phyloP scores from a whole-genome alignment of 371 early-diverging fungal genomes.

The Syncephalastrum sp. region DNA sequence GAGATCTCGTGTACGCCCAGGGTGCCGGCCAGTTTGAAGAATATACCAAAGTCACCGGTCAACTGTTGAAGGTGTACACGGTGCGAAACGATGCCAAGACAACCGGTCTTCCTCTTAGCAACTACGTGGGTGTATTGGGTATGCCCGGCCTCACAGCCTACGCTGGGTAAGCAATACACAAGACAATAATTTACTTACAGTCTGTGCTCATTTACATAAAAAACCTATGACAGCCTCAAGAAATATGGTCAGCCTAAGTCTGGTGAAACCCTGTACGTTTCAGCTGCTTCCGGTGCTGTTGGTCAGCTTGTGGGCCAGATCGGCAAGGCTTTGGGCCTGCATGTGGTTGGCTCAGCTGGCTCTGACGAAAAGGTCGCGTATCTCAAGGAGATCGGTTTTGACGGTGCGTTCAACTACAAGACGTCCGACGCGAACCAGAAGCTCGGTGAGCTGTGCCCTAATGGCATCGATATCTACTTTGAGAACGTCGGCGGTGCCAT shows the following conservation, averaged over 20 bases:
- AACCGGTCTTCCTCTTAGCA: constrained; percentile 43
- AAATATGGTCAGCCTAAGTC: constrained; percentile 35
- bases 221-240: constrained; percentile 7
- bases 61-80: constrained; percentile 18
- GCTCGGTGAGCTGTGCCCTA: constrained; percentile 51
- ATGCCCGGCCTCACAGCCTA: constrained; percentile 58
- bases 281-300: constrained; percentile 58
- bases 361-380: constrained; percentile 73
- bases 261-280: constrained; percentile 55
- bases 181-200: neutral
- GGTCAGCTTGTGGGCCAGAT: constrained; percentile 65
- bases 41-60: constrained; percentile 36
- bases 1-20: constrained; percentile 61
- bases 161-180: constrained; percentile 21
- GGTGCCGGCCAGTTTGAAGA: constrained; percentile 54
- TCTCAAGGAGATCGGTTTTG: constrained; percentile 62
- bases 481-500: constrained; percentile 76
- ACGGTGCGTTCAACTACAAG: constrained; percentile 86
- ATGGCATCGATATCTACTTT: constrained; percentile 75
- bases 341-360: constrained; percentile 77
- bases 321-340: constrained; percentile 62
- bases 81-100: constrained; percentile 40
- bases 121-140: constrained; percentile 55
- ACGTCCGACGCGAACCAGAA: constrained; percentile 44
- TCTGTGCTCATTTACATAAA: neutral